A percentile compares a stretch with the other conserved stretches of the same genome.
phyloP scores from a whole-genome alignment of 306 rosid species.

The Coriaria nepalensis region DNA sequence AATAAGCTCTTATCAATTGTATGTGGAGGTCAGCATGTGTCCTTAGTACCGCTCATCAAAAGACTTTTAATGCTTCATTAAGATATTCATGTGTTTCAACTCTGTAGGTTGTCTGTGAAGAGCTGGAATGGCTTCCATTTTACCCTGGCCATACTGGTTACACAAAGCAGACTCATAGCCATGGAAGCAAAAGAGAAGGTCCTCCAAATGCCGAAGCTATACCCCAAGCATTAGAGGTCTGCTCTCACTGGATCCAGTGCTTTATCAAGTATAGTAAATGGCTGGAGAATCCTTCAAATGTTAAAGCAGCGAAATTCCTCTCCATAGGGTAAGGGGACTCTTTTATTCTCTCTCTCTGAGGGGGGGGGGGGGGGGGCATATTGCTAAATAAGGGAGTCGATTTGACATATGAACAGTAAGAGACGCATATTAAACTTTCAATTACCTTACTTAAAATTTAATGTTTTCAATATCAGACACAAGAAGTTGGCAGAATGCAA shows the following conservation, averaged over 20 bases:
- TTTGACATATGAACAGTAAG: not conserved
- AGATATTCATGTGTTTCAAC: conserved; percentile 15
- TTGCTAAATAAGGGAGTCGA: not conserved
- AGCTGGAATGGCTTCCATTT: conserved; percentile 95
- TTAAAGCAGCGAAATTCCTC: conserved; percentile 80
- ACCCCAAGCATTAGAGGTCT: conserved; percentile 57
- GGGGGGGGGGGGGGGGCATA: conserved; percentile 1
- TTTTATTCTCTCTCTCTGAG: conserved; percentile 1
- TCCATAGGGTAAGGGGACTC: conserved; percentile 69
- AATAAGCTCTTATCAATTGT: conserved; percentile 87
- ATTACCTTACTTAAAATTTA: conserved; percentile 4
- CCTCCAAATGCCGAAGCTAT: conserved; percentile 78
- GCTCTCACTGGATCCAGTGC: conserved; percentile 93
- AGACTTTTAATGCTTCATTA: conserved; percentile 14
- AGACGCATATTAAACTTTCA: conserved; percentile 10
- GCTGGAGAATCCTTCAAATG: conserved; percentile 80
- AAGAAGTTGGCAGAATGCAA: conserved; percentile 58
- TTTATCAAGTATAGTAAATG: conserved; percentile 88
- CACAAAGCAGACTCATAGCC: conserved; percentile 46
- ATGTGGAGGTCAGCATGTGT: conserved; percentile 74
- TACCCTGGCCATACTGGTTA: conserved; percentile 51
- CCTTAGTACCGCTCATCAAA: conserved; percentile 8
- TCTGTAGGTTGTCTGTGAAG: conserved; percentile 93
- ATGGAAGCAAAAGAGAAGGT: conserved; percentile 49
- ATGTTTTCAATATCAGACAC: conserved; percentile 43